Evolutionary conservation across 2,329 filamentous ascomycete species (phyloP).

Genomic region (Fusarium sp.): DNA sequence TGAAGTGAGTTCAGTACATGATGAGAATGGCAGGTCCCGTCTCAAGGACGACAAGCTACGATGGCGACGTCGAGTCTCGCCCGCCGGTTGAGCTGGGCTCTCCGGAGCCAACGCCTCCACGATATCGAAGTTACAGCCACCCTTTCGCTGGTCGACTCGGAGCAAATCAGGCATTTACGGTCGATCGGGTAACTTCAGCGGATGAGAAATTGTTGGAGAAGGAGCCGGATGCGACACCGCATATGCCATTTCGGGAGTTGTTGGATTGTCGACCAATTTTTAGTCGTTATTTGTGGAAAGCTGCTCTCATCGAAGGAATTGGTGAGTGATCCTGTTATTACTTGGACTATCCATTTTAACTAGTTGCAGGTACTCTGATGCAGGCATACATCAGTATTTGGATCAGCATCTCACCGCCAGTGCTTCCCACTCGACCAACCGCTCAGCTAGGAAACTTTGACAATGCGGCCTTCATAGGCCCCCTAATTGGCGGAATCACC

Average conservation of each 20-base stretch:
- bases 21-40: neutral
- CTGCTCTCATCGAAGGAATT: slow-evolving; percentile 52
- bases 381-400: slow-evolving; percentile 38
- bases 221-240: slow-evolving; percentile 53
- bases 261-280: slow-evolving; percentile 48
- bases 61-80: slow-evolving; percentile 16
- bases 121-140: slow-evolving; percentile 24
- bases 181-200: neutral
- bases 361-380: slow-evolving; percentile 26
- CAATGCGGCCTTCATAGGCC: slow-evolving; percentile 43
- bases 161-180: slow-evolving; percentile 29
- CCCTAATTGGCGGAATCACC: slow-evolving; percentile 43
- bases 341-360: fast-evolving
- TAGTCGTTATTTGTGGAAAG: slow-evolving; percentile 50
- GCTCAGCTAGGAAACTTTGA: slow-evolving; percentile 34
- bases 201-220: slow-evolving; percentile 39
- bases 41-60: neutral
- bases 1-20: neutral
- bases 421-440: slow-evolving; percentile 21
- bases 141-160: slow-evolving; percentile 36
- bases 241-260: slow-evolving; percentile 48
- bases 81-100: neutral
- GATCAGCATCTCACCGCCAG: slow-evolving; percentile 22
- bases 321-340: slow-evolving; percentile 6
- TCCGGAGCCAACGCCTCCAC: neutral